A percentile compares a stretch with the other conserved stretches of the same genome.
phyloP scores from a whole-genome alignment of 2,329 filamentous ascomycete species.

The Colletotrichum higginsianum region DNA sequence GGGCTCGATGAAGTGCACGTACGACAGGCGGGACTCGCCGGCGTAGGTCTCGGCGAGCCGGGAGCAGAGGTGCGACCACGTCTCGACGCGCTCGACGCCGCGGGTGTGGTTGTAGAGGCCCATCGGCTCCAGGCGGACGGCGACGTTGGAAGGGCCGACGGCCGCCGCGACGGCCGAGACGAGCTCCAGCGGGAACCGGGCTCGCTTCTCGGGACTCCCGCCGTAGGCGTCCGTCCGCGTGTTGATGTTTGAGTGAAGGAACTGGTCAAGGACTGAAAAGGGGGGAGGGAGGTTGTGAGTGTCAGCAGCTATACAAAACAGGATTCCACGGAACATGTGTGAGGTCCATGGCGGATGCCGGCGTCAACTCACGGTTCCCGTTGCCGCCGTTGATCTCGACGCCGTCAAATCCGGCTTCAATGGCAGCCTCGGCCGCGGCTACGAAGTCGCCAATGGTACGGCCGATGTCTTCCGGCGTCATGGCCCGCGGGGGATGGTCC shows the following conservation, averaged over 20 bases:
- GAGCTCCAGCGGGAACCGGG: slow-evolving; percentile 51
- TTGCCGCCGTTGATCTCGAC: slow-evolving; percentile 54
- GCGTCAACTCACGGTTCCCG: slow-evolving; percentile 38
- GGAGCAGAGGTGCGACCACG: slow-evolving; percentile 61
- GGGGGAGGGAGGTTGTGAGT: no score
- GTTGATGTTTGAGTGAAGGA: slow-evolving; percentile 48
- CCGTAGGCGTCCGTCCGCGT: slow-evolving; percentile 51
- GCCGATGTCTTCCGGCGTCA: slow-evolving; percentile 52
- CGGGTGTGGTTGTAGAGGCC: slow-evolving; percentile 62
- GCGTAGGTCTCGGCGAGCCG: slow-evolving; percentile 52
- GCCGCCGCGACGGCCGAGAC: slow-evolving; percentile 48
- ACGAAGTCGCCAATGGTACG: slow-evolving; percentile 47
- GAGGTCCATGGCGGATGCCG: background rate
- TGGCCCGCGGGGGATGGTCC: slow-evolving; percentile 55
- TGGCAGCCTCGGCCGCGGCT: slow-evolving; percentile 44
- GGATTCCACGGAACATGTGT: background rate
- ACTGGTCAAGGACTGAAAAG: slow-evolving; percentile 41
- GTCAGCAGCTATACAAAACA: no score
- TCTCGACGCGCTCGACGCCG: slow-evolving; percentile 62
- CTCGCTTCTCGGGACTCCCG: slow-evolving; percentile 49
- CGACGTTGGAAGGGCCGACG: slow-evolving; percentile 49
- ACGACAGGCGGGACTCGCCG: slow-evolving; percentile 54
- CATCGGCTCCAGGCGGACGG: slow-evolving; percentile 54
- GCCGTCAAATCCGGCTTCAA: slow-evolving; percentile 65
- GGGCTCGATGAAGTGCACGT: slow-evolving; percentile 66